Evolutionary conservation across 139 green algal genomes (phyloP).

Genomic region (Closterium sp.): DNA sequence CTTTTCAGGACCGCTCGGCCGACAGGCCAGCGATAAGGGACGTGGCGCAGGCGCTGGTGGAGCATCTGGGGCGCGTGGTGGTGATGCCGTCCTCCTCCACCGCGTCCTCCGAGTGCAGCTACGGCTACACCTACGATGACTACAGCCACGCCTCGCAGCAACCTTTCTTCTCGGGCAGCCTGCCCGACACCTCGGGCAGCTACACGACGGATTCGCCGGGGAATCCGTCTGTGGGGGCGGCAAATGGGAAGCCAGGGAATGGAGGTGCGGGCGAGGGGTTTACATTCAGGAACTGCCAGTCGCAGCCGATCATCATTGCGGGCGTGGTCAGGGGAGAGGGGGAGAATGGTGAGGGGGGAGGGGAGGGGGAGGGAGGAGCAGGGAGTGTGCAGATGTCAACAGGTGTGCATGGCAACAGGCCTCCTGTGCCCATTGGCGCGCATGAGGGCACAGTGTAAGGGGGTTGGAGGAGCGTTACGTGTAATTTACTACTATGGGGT

Average conservation of each 20-base stretch:
- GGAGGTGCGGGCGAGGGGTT: background rate
- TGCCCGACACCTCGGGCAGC: background rate
- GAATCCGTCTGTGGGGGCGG: background rate
- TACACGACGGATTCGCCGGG: background rate
- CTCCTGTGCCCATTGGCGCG: background rate
- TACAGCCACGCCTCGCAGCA: background rate
- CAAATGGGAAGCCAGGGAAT: background rate
- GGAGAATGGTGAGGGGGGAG: background rate
- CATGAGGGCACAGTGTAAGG: background rate
- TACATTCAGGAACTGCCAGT: background rate
- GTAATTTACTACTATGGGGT: background rate
- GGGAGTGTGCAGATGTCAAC: background rate
- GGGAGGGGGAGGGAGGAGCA: background rate
- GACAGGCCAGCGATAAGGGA: background rate
- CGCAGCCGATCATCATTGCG: background rate
- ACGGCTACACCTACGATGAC: background rate
- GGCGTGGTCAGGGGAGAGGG: background rate
- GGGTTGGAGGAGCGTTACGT: background rate
- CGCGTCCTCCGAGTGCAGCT: background rate
- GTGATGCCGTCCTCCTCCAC: background rate
- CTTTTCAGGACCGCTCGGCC: background rate
- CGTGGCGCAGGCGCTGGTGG: slow-evolving; percentile 6
- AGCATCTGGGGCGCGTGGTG: background rate
- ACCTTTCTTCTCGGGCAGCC: background rate
- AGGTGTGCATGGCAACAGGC: background rate